These are phyloP conservation scores for Phoma sp. DNA, from an alignment of 2,329 filamentous ascomycete genomes.

Conservation along the genomic window DNA sequence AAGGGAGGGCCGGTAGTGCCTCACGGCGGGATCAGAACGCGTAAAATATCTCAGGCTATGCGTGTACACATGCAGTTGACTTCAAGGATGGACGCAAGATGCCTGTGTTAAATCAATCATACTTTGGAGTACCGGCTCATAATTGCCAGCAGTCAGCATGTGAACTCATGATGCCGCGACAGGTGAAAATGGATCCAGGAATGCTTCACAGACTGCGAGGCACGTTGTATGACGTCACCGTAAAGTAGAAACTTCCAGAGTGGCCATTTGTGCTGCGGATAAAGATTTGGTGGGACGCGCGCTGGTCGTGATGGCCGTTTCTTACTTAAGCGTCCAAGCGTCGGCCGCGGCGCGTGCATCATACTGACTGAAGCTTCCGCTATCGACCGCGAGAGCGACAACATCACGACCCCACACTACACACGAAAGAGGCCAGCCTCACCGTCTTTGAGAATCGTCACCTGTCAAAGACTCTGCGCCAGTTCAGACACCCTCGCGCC, in stretches of 20 bases:
- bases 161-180: too few relatives aligned
- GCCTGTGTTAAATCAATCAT: too few relatives aligned
- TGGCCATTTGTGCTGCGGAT: not conserved
- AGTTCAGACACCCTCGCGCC: conserved; percentile 39
- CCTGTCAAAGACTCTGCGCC: conserved; percentile 14
- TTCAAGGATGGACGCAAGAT: too few relatives aligned
- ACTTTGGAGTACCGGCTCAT: too few relatives aligned
- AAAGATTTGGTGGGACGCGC: conserved; percentile 9
- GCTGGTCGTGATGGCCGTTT: conserved; percentile 14
- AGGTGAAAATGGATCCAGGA: not conserved
- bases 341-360: conserved; percentile 13
- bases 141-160: too few relatives aligned
- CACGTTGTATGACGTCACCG: conserved; percentile 8
- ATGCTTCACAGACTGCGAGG: too few relatives aligned
- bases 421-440: conserved; percentile 16
- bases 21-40: conserved; percentile 12
- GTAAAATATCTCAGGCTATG: conserved; percentile 20
- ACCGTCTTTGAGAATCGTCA: conserved; percentile 19
- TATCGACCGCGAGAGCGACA: conserved; percentile 17
- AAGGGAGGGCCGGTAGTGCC: conserved; percentile 18
- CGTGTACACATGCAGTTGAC: too few relatives aligned
- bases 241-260: conserved; percentile 9
- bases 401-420: conserved; percentile 23
- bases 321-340: conserved; percentile 20
- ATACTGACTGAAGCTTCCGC: conserved; percentile 16